Conservation (phyloP, 805 yeast species). For the Candida chilensis region DNA sequence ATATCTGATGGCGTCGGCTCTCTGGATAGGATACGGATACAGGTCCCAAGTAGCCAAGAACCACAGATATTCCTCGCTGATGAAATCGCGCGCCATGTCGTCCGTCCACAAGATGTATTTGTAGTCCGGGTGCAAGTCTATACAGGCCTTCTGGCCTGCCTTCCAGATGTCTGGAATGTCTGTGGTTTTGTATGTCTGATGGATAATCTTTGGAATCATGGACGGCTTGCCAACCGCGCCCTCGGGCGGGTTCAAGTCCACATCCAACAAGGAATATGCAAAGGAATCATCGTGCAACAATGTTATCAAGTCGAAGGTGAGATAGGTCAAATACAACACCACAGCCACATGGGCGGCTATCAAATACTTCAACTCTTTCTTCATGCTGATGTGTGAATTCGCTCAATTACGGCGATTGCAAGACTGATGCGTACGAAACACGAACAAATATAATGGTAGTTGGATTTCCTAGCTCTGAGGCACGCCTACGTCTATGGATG, state of each 20-base stretch:
- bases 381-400: too few relatives aligned
- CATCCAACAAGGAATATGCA: constrained; percentile 51
- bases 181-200: constrained; percentile 81
- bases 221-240: constrained; percentile 35
- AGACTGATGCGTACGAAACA: too few relatives aligned
- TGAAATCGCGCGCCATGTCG: constrained; percentile 69
- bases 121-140: constrained; percentile 78
- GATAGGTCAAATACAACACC: constrained; percentile 45
- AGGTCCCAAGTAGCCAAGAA: constrained; percentile 69
- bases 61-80: constrained; percentile 78
- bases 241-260: constrained; percentile 50
- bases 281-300: constrained; percentile 65
- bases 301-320: constrained; percentile 64
- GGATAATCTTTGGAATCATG: constrained; percentile 82
- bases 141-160: constrained; percentile 67
- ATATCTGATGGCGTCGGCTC: constrained; percentile 89
- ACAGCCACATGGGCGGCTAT: constrained; percentile 51
- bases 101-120: constrained; percentile 90
- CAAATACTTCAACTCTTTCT: constrained; percentile 55
- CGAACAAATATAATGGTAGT: too few relatives aligned
- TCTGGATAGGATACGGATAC: constrained; percentile 72
- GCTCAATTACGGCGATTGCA: too few relatives aligned
- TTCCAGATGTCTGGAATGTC: constrained; percentile 78
- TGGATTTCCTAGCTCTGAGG: too few relatives aligned
- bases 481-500: too few relatives aligned